Conservation (phyloP, 2,329 filamentous ascomycete species). For the Corynespora cassiicola region DNA sequence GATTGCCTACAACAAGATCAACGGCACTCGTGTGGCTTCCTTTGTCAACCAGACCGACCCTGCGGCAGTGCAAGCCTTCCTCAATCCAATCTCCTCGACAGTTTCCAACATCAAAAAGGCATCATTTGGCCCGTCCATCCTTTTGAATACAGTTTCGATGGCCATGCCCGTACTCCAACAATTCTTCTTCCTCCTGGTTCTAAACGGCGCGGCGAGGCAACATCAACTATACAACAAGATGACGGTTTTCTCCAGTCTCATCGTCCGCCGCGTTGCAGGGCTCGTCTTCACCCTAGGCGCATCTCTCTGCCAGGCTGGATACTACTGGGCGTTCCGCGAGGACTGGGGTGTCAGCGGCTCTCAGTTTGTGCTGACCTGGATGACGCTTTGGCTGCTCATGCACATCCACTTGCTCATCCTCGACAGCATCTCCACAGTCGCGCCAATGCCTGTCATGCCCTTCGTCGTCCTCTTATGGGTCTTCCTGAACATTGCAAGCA, state of each 20-base stretch:
- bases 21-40: constrained; percentile 36
- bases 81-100: constrained; percentile 47
- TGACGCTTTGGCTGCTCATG: constrained; percentile 52
- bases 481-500: constrained; percentile 51
- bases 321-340: constrained; percentile 53
- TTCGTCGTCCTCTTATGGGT: constrained; percentile 55
- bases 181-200: constrained; percentile 55
- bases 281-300: constrained; percentile 49
- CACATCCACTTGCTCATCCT: constrained; percentile 54
- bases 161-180: constrained; percentile 56
- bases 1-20: constrained; percentile 41
- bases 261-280: constrained; percentile 45
- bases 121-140: constrained; percentile 48
- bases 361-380: constrained; percentile 54
- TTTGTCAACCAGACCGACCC: constrained; percentile 32
- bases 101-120: constrained; percentile 50
- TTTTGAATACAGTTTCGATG: constrained; percentile 55
- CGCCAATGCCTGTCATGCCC: constrained; percentile 50
- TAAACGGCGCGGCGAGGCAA: constrained; percentile 53
- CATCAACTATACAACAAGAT: constrained; percentile 28
- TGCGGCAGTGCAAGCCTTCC: constrained; percentile 42
- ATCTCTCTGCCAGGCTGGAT: constrained; percentile 48
- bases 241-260: constrained; percentile 21
- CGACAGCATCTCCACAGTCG: constrained; percentile 52
- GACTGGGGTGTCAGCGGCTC: constrained; percentile 48